phyloP scores from a whole-genome alignment of 768 basidiomycete species.

The Tylopilus plumbeoviolaceoides region DNA sequence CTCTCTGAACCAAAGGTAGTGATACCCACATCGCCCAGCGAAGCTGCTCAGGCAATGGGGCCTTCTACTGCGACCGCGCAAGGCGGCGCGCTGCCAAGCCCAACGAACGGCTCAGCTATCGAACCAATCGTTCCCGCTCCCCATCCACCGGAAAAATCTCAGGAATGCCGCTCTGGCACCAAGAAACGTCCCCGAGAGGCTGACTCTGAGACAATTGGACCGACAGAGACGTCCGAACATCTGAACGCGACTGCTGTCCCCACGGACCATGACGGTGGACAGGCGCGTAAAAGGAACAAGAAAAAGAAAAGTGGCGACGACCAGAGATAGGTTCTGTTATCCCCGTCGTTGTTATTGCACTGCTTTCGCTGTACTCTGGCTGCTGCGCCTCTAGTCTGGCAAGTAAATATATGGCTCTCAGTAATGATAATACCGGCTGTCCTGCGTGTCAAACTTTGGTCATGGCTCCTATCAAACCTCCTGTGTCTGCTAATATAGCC shows the following conservation, averaged over 20 bases:
- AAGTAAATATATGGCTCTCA: background rate
- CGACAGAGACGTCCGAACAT: background rate
- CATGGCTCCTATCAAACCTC: too few species aligned
- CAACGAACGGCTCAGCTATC: background rate
- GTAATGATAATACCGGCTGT: too few species aligned
- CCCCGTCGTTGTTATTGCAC: background rate
- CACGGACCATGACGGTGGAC: background rate
- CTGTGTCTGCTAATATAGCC: too few species aligned
- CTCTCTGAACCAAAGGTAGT: conserved; percentile 72
- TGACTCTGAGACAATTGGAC: conserved; percentile 2
- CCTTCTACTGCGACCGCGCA: background rate
- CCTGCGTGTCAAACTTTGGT: too few species aligned
- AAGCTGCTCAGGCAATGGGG: background rate
- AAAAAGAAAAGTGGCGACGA: conserved; percentile 5
- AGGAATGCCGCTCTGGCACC: background rate
- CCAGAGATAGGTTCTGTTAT: conserved; percentile 1
- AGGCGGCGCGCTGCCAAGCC: background rate
- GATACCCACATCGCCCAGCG: conserved; percentile 35
- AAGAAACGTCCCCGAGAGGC: conserved; percentile 24
- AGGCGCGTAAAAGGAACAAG: conserved; percentile 4
- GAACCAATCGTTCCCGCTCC: background rate
- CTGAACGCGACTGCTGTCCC: background rate
- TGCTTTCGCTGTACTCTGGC: too few species aligned
- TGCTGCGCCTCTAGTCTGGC: background rate
- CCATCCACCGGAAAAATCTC: background rate